Evolutionary conservation across 306 rosid species (phyloP), one percentile per base, ranked within the genome.

Genomic region (Senna tora): DNA sequence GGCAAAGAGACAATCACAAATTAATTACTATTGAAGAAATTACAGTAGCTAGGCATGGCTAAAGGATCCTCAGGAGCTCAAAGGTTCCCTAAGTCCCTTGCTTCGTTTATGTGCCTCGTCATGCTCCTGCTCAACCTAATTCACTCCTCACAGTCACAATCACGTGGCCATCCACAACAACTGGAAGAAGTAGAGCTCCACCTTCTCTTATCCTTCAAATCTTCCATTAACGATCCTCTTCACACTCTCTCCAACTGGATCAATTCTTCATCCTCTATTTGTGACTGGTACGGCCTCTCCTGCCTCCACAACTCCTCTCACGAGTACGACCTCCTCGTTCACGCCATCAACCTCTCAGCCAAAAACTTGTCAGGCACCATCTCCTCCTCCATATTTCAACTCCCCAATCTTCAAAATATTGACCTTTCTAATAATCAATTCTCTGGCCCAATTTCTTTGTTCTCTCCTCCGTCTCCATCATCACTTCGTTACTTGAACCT

Each of bases 401-500:
- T 95, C n/a, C 78, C 83, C 4, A 12, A 65, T 30, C 51, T 95
- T 13, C 65, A 72, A 72, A 52, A 12, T n/a, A 72, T 95, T 9
- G 97, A 95, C 71, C 93, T 95, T 62, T 88, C 99, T 14, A 80
- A 83, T 77, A 95, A 95, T n/a, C 88, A 85, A 67, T 60, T 91
- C 38, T 57, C 69, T 1, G 93, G 97, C 4, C 75, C 74, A 51
- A 19, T 87, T 19, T 67, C 80, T 5, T 14, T 20, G 0, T 45
- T 71, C 14, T 33, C 5, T 84, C 83, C 63, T 42, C 65, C 82
- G 46, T 28, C 77, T 14, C 69, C 55, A 8, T 77, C 82, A 14
- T 79, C 80, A 15, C 84, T 94, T 22, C 90, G 81, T 34, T 79
- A 74, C 75, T 87, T 95, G 50, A 95, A 95, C 33, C 87, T 95